Percentiles rank a stretch among this genome's conserved stretches.
Evolutionary conservation across 1,139 yeast genomes (phyloP).

Genomic region (Spencermartinsiella ligniputridi): DNA sequence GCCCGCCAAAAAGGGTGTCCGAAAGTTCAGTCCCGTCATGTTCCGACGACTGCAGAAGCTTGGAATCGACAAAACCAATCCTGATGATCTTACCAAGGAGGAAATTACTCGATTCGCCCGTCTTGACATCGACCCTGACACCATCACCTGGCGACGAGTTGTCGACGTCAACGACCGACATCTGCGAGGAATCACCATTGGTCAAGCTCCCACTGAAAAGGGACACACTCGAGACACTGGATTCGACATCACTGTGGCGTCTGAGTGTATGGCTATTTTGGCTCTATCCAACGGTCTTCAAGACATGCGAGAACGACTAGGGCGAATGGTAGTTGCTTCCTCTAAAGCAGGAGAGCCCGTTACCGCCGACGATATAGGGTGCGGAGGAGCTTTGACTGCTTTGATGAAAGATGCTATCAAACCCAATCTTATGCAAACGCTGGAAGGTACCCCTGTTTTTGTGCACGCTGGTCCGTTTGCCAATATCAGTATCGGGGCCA

Average conservation of each 20-base stretch:
- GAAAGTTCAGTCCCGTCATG: constrained; percentile 77
- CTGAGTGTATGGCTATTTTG: constrained; percentile 95
- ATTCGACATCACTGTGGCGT: constrained; percentile 94
- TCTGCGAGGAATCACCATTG: constrained; percentile 85
- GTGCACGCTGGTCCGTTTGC: constrained; percentile 99
- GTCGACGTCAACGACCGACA: constrained; percentile 95
- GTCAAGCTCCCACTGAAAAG: constrained; percentile 92
- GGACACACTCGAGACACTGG: constrained; percentile 88
- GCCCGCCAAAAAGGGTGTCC: constrained; percentile 77
- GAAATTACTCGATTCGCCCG: constrained; percentile 75
- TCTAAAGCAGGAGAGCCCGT: constrained; percentile 79
- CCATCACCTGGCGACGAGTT: constrained; percentile 95
- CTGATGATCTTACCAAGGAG: constrained; percentile 75
- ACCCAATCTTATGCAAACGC: constrained; percentile 96
- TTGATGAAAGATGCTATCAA: constrained; percentile 93
- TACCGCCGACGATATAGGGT: constrained; percentile 94
- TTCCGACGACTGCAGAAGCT: constrained; percentile 70
- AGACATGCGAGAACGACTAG: constrained; percentile 88
- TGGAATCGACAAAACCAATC: constrained; percentile 77
- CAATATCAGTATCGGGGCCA: constrained; percentile 94
- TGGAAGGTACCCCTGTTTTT: constrained; percentile 97
- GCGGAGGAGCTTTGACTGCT: constrained; percentile 97
- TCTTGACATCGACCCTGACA: constrained; percentile 86
- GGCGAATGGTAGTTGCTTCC: constrained; percentile 86
- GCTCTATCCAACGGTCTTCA: constrained; percentile 80